phyloP scores from a whole-genome alignment of 768 basidiomycete species.

The Tulasnella sp. region DNA sequence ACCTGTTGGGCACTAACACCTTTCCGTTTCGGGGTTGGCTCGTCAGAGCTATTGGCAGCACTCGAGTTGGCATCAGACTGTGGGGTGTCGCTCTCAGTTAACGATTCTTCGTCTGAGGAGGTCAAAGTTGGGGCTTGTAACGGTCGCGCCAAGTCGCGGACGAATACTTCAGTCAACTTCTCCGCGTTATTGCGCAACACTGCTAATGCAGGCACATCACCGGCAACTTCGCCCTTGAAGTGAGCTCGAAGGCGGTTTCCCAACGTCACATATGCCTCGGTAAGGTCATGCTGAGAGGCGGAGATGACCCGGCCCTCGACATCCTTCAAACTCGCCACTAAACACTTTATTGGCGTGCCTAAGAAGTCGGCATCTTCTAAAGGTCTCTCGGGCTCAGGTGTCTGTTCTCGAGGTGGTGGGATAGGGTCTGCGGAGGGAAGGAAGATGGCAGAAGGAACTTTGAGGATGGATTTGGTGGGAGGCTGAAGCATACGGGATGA shows the following conservation, averaged over 20 bases:
- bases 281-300: conserved; percentile 44
- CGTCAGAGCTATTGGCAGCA: conserved; percentile 15
- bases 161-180: conserved; percentile 43
- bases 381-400: conserved; percentile 66
- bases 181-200: conserved; percentile 31
- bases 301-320: background rate
- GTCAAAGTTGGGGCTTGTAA: conserved; percentile 9
- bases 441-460: conserved; percentile 31
- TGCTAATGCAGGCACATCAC: background rate
- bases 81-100: background rate
- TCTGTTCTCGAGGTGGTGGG: conserved; percentile 43
- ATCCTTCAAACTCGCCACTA: conserved; percentile 32
- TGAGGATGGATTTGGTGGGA: conserved; percentile 60
- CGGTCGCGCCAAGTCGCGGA: conserved; percentile 60
- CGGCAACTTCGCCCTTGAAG: conserved; percentile 20
- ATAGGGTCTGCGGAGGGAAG: conserved; percentile 32
- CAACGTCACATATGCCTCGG: conserved; percentile 62
- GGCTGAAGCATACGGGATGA: conserved; percentile 6
- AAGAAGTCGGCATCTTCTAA: conserved; percentile 53
- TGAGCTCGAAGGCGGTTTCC: conserved; percentile 47
- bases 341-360: conserved; percentile 46
- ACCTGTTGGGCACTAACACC: conserved; percentile 65
- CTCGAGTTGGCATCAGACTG: background rate
- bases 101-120: conserved; percentile 2
- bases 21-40: conserved; percentile 46